A percentile compares a stretch with the other conserved stretches of the same genome.
These are phyloP conservation scores for Trichoderma lentiforme DNA, from an alignment of 2,329 filamentous ascomycete species.

Conservation along the genomic window DNA sequence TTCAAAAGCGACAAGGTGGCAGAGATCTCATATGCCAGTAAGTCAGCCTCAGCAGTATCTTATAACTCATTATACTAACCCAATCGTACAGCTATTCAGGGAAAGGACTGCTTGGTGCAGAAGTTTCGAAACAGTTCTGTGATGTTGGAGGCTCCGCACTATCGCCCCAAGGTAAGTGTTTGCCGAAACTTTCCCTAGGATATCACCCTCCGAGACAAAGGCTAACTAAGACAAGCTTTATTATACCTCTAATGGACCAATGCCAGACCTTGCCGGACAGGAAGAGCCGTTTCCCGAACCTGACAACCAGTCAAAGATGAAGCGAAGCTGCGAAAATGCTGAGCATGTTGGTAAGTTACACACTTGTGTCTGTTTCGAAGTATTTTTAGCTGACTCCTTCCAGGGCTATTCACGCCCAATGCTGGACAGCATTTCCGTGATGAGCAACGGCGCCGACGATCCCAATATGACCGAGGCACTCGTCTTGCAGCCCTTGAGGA, in stretches of 20 bases:
- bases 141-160: conserved; percentile 80
- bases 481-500: conserved; percentile 66
- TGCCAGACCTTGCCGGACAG: conserved; percentile 56
- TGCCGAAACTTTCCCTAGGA: no score
- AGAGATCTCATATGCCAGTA: conserved; percentile 95
- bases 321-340: conserved; percentile 82
- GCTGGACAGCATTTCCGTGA: conserved; percentile 69
- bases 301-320: conserved; percentile 84
- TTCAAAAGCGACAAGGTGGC: conserved; percentile 82
- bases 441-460: conserved; percentile 72
- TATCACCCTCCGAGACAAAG: not conserved
- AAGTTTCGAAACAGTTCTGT: conserved; percentile 97
- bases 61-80: conserved; percentile 26
- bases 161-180: conserved; percentile 71
- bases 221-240: conserved; percentile 43
- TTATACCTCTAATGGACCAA: conserved; percentile 47
- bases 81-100: conserved; percentile 71
- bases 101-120: conserved; percentile 82
- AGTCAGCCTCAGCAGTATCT: not conserved
- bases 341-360: conserved; percentile 68
- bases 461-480: conserved; percentile 79
- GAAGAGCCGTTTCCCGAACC: conserved; percentile 74
- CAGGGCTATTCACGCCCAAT: conserved; percentile 77
- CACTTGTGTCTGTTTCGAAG: not conserved
- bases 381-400: not conserved